phyloP scores from a whole-genome alignment of 1,284 basidiomycete genomes.

The Polyporus tsugae region DNA sequence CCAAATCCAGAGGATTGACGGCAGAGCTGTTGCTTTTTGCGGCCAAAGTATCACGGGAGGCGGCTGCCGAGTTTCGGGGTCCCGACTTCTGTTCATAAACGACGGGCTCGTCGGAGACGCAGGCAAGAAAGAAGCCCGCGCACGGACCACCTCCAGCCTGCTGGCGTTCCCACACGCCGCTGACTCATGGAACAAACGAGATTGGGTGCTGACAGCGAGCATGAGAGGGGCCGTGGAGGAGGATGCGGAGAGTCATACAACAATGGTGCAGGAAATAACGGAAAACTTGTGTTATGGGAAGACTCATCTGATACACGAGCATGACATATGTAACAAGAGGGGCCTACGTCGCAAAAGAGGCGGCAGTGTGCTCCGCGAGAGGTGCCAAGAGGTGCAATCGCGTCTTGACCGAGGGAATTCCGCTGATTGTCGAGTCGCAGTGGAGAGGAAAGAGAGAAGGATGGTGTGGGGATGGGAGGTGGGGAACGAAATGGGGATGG shows the following conservation, averaged over 20 bases:
- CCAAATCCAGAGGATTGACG: not conserved
- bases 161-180: slow-evolving; percentile 4
- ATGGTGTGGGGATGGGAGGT: not conserved
- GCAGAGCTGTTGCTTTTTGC: not conserved
- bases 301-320: not conserved
- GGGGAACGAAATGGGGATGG: not conserved
- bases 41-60: not conserved
- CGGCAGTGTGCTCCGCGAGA: not conserved
- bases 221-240: not conserved
- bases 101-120: not conserved
- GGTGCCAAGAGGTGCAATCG: not conserved
- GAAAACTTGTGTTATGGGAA: not conserved
- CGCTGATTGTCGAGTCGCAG: not conserved
- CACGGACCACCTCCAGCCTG: slow-evolving; percentile 9
- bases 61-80: slow-evolving; percentile 3
- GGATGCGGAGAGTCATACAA: not conserved
- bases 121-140: not conserved
- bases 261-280: not conserved
- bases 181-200: not conserved
- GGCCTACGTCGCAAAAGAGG: not conserved
- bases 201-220: not conserved
- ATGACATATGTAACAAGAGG: not conserved
- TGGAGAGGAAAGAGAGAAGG: not conserved
- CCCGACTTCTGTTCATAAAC: not conserved
- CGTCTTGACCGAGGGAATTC: not conserved